phyloP scores from a whole-genome alignment of 345 rosid species.

The Aquilaria yunnanensis region DNA sequence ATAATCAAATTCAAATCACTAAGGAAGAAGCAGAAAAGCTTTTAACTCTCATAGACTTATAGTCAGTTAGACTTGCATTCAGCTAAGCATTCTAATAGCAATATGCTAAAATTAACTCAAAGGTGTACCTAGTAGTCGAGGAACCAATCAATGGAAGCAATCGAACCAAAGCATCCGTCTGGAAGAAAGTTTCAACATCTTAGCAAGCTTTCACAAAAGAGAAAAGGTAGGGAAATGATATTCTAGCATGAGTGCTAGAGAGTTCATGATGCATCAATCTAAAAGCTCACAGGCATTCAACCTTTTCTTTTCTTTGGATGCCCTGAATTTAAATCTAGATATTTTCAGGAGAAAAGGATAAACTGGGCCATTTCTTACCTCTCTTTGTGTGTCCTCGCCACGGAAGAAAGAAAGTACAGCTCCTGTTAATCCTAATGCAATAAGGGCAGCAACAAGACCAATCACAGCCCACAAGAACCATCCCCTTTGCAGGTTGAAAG shows the following conservation, averaged over 20 bases:
- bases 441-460: conserved; percentile 49
- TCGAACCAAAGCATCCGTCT: conserved; percentile 64
- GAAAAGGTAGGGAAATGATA: conserved; percentile 1
- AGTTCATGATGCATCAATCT: background rate
- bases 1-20: conserved; percentile 5
- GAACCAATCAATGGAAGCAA: conserved; percentile 74
- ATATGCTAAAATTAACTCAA: no score
- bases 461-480: conserved; percentile 67
- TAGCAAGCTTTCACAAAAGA: conserved; percentile 1
- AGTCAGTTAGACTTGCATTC: no score
- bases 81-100: background rate
- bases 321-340: no score
- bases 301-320: no score
- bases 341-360: no score
- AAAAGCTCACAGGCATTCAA: no score
- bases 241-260: conserved; percentile 1
- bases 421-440: conserved; percentile 39
- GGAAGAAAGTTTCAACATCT: conserved; percentile 17
- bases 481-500: conserved; percentile 52
- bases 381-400: conserved; percentile 55
- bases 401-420: conserved; percentile 36
- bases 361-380: conserved; percentile 34
- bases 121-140: conserved; percentile 47
- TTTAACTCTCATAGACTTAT: conserved; percentile 1
- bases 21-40: background rate